phyloP scores from a whole-genome alignment of 2,329 filamentous ascomycete genomes.

The Epicoccum sorghinum region DNA sequence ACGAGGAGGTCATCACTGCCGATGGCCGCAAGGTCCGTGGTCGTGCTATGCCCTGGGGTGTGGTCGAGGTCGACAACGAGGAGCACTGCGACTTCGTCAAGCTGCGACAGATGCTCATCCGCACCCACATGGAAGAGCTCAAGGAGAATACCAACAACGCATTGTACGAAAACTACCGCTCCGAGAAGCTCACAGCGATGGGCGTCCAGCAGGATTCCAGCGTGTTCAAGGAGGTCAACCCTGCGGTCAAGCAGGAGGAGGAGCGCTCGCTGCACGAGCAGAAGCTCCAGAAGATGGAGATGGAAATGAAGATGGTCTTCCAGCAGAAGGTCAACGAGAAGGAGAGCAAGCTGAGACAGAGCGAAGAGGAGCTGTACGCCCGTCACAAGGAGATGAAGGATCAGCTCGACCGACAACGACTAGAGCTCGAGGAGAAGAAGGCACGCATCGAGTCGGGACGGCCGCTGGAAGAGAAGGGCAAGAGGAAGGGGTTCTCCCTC shows the following conservation, averaged over 20 bases:
- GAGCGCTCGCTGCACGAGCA: slow-evolving; percentile 97
- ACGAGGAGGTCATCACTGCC: slow-evolving; percentile 86
- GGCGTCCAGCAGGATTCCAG: slow-evolving; percentile 97
- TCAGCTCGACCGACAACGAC: slow-evolving; percentile 91
- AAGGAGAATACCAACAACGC: slow-evolving; percentile 99
- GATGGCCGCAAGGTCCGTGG: slow-evolving; percentile 96
- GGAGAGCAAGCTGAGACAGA: slow-evolving; percentile 99
- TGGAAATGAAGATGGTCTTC: slow-evolving; percentile 99
- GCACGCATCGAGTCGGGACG: slow-evolving; percentile 90
- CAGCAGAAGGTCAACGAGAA: slow-evolving; percentile 99
- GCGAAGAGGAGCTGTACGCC: slow-evolving; percentile 97
- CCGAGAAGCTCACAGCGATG: slow-evolving; percentile 98
- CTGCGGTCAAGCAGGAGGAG: slow-evolving; percentile 99
- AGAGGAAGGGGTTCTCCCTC: slow-evolving; percentile 99
- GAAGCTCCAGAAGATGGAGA: slow-evolving; percentile 99
- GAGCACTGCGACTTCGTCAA: slow-evolving; percentile 99
- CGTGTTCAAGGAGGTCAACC: slow-evolving; percentile 99
- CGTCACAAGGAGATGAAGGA: slow-evolving; percentile 99
- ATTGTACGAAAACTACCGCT: slow-evolving; percentile 99
- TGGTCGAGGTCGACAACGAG: slow-evolving; percentile 99
- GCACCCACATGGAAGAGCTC: slow-evolving; percentile 99
- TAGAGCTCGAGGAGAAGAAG: slow-evolving; percentile 99
- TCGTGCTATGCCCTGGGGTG: slow-evolving; percentile 96
- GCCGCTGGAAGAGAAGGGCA: slow-evolving; percentile 95
- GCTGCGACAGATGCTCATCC: slow-evolving; percentile 99